Evolutionary conservation across 1,284 basidiomycete species (phyloP), one percentile per base, ranked within the genome.

Genomic region (Tremellales sp.): DNA sequence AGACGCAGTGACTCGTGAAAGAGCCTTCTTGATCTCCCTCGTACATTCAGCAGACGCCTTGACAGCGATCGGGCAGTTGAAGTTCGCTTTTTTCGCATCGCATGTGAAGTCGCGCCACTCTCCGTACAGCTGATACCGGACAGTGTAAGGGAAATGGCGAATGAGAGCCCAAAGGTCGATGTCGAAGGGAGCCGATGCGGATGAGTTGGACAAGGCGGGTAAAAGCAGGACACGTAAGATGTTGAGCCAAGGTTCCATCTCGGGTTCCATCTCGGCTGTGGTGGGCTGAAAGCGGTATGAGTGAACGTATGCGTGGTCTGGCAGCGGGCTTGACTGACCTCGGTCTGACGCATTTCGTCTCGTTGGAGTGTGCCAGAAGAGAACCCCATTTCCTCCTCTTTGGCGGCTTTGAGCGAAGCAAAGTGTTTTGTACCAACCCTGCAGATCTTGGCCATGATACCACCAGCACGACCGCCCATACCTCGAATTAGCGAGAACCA

Each of bases 91-190:
- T 33, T 56, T 52, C 12, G 40, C 49, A 47, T 74, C 73, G 59
- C 76, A 77, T n/a, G 76, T 81, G 43, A 77, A 76, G 47, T 84
- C 80, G 73, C 87, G 87, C 96, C 94, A 97, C 76, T 98, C 93
- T 43, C 93, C 96, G 64, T 98, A 97, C 24, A 98, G 76, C 33
- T 80, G 81, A 82, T 89, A 97, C 3, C 96, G 87, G 40, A 82
- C 77, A 6, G 84, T 82, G 49, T 84, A 86, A 42, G 88, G 84
- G 67, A 87, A 88, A 53, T 82, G 81, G 36, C 82, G 78, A 43
- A 98, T 80, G 40, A 97, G 81, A 54, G 83, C 82, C 90, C 91
- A 94, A 2, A 94, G 78, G 56, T 94, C 90, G 45, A 86, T 84
- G 15, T 87, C 86, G 65, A 85, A 87, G 7, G 91, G 84, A 7